phyloP scores from a whole-genome alignment of 352 stramenopile genomes.

The Hyaloperonospora arabidopsidis region DNA sequence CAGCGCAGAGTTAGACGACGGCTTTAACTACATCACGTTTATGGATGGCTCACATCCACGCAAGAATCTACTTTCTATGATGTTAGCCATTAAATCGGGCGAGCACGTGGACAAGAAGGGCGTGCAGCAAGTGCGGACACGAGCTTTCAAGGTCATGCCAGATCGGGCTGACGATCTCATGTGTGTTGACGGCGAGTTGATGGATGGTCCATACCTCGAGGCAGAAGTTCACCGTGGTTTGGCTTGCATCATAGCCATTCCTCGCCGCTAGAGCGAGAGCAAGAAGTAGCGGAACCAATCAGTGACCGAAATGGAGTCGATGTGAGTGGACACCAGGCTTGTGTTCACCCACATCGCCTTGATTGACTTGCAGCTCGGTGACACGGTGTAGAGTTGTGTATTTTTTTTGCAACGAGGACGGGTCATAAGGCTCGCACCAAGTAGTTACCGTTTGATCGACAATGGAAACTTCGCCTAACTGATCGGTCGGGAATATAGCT shows the following conservation, averaged over 20 bases:
- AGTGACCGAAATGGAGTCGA: neutral
- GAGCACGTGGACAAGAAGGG: slow-evolving; percentile 37
- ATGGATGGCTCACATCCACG: slow-evolving; percentile 35
- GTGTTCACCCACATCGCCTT: neutral
- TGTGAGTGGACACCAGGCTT: neutral
- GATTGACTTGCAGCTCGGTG: neutral
- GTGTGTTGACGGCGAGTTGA: slow-evolving; percentile 54
- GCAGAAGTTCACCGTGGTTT: slow-evolving; percentile 53
- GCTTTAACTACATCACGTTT: slow-evolving; percentile 55
- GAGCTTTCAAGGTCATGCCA: slow-evolving; percentile 45
- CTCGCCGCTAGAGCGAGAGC: slow-evolving; percentile 13
- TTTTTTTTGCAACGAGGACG: no score
- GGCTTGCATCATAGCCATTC: slow-evolving; percentile 40
- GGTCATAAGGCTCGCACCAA: no score
- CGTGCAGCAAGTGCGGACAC: slow-evolving; percentile 41
- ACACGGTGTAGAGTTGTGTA: no score
- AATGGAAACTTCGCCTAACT: no score
- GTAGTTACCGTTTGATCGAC: no score
- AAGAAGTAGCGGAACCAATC: slow-evolving; percentile 1
- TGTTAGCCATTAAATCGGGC: slow-evolving; percentile 47
- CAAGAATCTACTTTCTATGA: slow-evolving; percentile 35
- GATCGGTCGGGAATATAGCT: no score
- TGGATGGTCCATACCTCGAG: slow-evolving; percentile 40
- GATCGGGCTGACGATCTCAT: slow-evolving; percentile 37
- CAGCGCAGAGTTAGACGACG: slow-evolving; percentile 42